Evolutionary conservation across 2,329 filamentous ascomycete genomes (phyloP), one percentile per base, ranked within the genome.

Genomic region (Sporothrix dimorphospora): DNA sequence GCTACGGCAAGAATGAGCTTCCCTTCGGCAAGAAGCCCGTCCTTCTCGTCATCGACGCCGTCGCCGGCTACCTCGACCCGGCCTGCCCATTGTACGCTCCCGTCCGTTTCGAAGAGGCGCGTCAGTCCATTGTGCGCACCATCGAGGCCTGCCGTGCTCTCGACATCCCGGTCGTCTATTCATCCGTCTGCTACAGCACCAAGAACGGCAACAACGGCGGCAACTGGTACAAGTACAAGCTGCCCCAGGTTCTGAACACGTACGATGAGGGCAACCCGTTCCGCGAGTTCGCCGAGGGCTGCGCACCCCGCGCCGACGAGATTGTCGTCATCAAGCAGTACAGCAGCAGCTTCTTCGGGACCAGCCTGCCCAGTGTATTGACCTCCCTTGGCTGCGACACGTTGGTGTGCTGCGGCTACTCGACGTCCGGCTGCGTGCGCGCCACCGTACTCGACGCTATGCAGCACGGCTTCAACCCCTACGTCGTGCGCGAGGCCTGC

Each of bases 221-320:
- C 65, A 68, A 68, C 16, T 68, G 45, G 65, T 68, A 68, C 47
- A 68, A 68, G 65, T 51, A 68, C 65, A 68, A 68, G 65, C 65
- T 68, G 24, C 65, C 65, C 0, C 65, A 68, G 27, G 65, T 68
- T 0, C 16, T 68, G 1, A 51, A 51, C 45, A 34, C 45, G 1
- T 68, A 68, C 65, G 65, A 68, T n/a, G 65, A 68, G 65, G 65
- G 65, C 16, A 68, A 51, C 45, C 65, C 65, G 45, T 68, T 68
- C 45, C 65, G 65, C 27, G 65, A 51, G 27, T 68, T 68, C 40
- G 65, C 65, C 24, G 45, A 34, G 45, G 65, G 65, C 21, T 68
- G 65, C 16, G 16, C 6, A 16, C 65, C 65, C 3, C 24, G 24
- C 3, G 12, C 45, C 1, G 16, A 21, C 21, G 65, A 68, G 27